A percentile compares a stretch with the other conserved stretches of the same genome.
Evolutionary conservation across 2,329 filamentous ascomycete genomes (phyloP).

Genomic region (Pseudopithomyces maydicus): DNA sequence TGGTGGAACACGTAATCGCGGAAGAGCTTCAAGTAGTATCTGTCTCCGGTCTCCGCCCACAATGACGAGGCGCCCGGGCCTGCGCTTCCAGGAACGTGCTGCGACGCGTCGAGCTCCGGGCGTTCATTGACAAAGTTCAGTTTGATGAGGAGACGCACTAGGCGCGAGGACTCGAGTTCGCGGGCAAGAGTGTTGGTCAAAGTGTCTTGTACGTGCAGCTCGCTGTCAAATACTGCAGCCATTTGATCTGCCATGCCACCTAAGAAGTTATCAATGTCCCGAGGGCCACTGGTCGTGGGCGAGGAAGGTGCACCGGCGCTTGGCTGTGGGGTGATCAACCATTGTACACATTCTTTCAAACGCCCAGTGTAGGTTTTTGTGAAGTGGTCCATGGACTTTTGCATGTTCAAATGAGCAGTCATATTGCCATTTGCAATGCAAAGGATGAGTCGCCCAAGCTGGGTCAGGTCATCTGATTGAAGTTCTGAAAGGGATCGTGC

Average conservation of each 20-base stretch:
- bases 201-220: constrained; percentile 79
- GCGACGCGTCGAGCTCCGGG: constrained; percentile 78
- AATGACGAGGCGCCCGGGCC: constrained; percentile 45
- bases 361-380: constrained; percentile 76
- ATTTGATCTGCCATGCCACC: constrained; percentile 78
- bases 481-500: constrained; percentile 72
- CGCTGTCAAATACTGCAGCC: constrained; percentile 74
- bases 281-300: constrained; percentile 35
- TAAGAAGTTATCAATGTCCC: constrained; percentile 80
- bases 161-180: constrained; percentile 87
- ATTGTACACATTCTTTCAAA: constrained; percentile 77
- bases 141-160: constrained; percentile 81
- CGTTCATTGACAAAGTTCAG: constrained; percentile 88
- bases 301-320: constrained; percentile 33
- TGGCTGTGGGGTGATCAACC: constrained; percentile 71
- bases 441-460: constrained; percentile 85
- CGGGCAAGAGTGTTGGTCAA: constrained; percentile 72
- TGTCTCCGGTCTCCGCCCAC: constrained; percentile 92
- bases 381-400: constrained; percentile 76
- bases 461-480: constrained; percentile 84
- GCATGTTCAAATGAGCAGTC: constrained; percentile 65
- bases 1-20: constrained; percentile 98
- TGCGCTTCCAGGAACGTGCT: constrained; percentile 43
- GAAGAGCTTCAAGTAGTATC: constrained; percentile 93
- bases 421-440: constrained; percentile 74